Conservation (phyloP, 257 asterid species). For the Capsicum rhomboideum region DNA sequence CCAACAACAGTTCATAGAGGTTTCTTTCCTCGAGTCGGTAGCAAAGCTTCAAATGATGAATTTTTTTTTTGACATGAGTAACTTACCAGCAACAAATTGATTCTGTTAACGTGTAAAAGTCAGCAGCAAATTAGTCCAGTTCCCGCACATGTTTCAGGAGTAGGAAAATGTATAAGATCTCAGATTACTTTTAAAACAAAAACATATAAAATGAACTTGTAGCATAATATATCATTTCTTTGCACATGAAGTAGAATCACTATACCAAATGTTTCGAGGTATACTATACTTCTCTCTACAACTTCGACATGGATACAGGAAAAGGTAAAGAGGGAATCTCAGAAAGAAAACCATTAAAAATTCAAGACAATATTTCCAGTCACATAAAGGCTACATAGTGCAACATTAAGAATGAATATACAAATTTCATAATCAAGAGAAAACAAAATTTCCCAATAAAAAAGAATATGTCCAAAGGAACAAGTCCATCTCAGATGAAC, state of each 20-base stretch:
- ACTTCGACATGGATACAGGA: neutral
- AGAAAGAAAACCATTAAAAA: neutral
- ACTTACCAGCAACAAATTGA: slow-evolving; percentile 98
- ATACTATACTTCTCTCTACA: neutral
- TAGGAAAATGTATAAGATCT: neutral
- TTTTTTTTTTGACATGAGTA: neutral
- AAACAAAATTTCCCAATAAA: neutral
- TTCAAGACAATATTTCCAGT: neutral
- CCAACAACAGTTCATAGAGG: neutral
- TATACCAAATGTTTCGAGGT: neutral
- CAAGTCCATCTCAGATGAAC: neutral
- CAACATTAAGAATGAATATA: neutral
- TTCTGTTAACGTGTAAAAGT: slow-evolving; percentile 48
- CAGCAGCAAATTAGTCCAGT: slow-evolving; percentile 18
- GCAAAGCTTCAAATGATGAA: neutral
- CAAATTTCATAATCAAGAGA: neutral
- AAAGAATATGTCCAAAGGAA: neutral
- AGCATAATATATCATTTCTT: neutral
- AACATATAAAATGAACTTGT: neutral
- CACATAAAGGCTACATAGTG: neutral
- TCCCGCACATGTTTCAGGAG: slow-evolving; percentile 7
- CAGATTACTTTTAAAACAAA: neutral
- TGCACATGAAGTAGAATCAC: neutral
- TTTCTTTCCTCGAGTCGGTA: neutral
- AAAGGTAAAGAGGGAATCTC: neutral